Evolutionary conservation across 2,329 filamentous ascomycete species (phyloP).

Genomic region (Scedosporium aurantiacum): DNA sequence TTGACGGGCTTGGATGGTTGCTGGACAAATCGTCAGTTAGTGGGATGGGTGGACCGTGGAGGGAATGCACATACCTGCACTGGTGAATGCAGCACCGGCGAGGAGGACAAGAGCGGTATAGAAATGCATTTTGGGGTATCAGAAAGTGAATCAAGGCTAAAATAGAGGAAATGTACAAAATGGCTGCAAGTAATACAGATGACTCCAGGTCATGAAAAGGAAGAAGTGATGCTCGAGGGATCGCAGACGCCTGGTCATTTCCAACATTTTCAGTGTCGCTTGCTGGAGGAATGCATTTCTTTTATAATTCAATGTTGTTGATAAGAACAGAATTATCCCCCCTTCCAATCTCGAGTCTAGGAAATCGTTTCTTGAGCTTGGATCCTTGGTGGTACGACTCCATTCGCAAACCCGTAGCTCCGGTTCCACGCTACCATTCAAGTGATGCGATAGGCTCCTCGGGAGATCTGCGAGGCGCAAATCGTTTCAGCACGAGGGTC

Average conservation of each 20-base stretch:
- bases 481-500: not conserved
- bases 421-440: not conserved
- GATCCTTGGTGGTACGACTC: not conserved
- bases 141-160: too few species aligned
- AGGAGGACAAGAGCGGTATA: not conserved
- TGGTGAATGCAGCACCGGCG: not conserved
- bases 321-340: too few species aligned
- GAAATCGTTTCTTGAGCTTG: not conserved
- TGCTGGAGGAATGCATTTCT: not conserved
- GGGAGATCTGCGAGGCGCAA: not conserved
- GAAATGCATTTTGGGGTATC: not conserved
- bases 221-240: not conserved
- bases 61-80: not conserved
- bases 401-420: not conserved
- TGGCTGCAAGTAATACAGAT: not conserved
- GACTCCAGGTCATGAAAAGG: not conserved
- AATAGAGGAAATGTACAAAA: not conserved
- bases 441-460: not conserved
- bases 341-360: not conserved
- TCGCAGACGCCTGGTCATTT: not conserved
- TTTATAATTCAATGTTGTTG: not conserved
- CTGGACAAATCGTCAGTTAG: not conserved
- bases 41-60: not conserved
- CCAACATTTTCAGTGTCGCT: not conserved
- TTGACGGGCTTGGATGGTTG: conserved; percentile 2